Conservation (phyloP, 495 filamentous ascomycete genomes). For the Ramalina intermedia region DNA sequence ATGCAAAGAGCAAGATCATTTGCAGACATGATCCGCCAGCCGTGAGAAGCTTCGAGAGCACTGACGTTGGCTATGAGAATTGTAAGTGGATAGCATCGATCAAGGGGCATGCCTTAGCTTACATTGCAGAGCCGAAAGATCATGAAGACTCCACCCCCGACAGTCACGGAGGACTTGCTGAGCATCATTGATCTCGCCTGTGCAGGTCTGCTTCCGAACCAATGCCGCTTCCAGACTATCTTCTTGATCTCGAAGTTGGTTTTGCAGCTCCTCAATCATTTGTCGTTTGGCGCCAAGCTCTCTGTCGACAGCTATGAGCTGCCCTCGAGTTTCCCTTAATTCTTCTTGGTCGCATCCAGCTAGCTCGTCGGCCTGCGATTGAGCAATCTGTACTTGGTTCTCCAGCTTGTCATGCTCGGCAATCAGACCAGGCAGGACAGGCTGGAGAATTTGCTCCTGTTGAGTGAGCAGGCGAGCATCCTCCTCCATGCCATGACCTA, state of each 20-base stretch:
- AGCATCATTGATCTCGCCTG: conserved; percentile 64
- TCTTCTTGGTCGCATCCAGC: conserved; percentile 67
- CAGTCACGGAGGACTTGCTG: conserved; percentile 76
- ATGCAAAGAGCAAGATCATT: conserved; percentile 50
- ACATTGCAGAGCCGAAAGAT: conserved; percentile 65
- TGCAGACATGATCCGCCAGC: conserved; percentile 64
- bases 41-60: conserved; percentile 49
- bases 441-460: conserved; percentile 50
- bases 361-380: conserved; percentile 58
- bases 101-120: conserved; percentile 13
- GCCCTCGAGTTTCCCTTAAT: conserved; percentile 48
- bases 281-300: conserved; percentile 54
- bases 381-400: conserved; percentile 46
- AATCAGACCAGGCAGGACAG: conserved; percentile 47
- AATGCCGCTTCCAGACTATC: conserved; percentile 40
- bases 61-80: conserved; percentile 44
- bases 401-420: conserved; percentile 43
- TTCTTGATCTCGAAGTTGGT: conserved; percentile 48
- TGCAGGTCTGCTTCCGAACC: conserved; percentile 51
- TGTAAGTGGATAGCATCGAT: background rate
- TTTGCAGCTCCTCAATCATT: conserved; percentile 48
- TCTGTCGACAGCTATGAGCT: conserved; percentile 46
- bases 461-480: conserved; percentile 56
- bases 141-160: conserved; percentile 70
- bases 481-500: conserved; percentile 55